Evolutionary conservation across 2,329 filamentous ascomycete genomes (phyloP).

Genomic region (Didymella glomerata): DNA sequence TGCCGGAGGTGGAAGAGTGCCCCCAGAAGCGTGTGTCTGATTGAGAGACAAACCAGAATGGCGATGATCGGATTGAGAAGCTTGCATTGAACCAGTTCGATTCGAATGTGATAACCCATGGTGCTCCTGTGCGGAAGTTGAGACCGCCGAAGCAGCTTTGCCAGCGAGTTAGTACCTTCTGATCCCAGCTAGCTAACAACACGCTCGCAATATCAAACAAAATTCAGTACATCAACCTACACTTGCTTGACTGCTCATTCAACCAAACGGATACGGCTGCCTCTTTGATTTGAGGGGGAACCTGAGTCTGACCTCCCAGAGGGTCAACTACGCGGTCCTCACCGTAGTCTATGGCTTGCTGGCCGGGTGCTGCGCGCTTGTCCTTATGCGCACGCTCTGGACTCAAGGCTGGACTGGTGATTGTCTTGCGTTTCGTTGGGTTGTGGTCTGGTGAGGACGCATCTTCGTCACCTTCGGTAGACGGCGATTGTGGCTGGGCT

Average conservation of each 20-base stretch:
- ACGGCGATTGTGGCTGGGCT: background rate
- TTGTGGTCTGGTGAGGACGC: background rate
- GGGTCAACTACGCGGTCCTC: background rate
- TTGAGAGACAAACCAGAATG: background rate
- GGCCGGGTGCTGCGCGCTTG: background rate
- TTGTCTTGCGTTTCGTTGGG: conserved; percentile 3
- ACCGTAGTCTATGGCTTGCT: conserved; percentile 2
- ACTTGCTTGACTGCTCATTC: background rate
- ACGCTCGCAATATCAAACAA: background rate
- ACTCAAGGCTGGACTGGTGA: background rate
- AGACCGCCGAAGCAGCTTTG: conserved; percentile 1
- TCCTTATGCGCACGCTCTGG: background rate
- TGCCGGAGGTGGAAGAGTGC: background rate
- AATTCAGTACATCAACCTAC: conserved; percentile 10
- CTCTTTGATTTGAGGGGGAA: background rate
- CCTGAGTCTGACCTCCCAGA: conserved; percentile 3
- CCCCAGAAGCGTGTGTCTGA: background rate
- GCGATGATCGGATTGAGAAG: background rate
- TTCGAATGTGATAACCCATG: background rate
- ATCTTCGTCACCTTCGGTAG: background rate
- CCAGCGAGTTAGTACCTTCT: background rate
- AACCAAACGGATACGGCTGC: conserved; percentile 11
- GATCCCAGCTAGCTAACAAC: background rate
- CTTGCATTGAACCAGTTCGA: background rate
- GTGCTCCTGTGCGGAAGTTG: background rate